Evolutionary conservation across 306 rosid genomes (phyloP), one percentile per base, ranked within the genome.

Genomic region (Amphicarpaea edgeworthii): DNA sequence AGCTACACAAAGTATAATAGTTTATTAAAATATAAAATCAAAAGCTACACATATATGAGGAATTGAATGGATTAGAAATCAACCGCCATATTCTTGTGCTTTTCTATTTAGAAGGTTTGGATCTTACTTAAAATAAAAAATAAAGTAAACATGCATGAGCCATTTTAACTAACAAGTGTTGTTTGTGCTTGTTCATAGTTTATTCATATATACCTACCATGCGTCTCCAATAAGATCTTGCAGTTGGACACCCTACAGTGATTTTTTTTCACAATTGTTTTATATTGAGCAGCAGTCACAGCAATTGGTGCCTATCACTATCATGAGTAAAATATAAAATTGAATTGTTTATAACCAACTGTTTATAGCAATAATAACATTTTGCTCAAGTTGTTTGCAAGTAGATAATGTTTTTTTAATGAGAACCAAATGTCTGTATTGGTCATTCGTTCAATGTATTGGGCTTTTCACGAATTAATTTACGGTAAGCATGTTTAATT

Each of bases 401-500:
- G 47, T 16, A 26, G 3, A 68, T 17, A 4, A 4, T 30, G 1
- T 16, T 34, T 8, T 34, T 62, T 34, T n/a, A 19, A 69, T 16
- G 34, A 32, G 63, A 70, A 12, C 49, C 32, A 51, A 6, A 11
- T 50, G 46, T 51, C 62, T 45, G 34, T 34, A 49, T 12, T 12
- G 46, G 10, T 51, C 50, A 21, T 53, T 51, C 50, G 14, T 53
- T 53, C 54, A 40, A 40, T 71, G 65, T 14, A 72, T 66, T 66
- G 54, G 67, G 8, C 20, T 32, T 34, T 34, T 49, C 28, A 47
- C 16, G 10, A 51, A 6, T 32, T 50, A 51, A 19, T 51, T 34
- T 53, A 54, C 16, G 3, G 6, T 54, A 40, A 40, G 16, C 23
- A 15, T 12, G 47, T 11, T 19, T 70, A 17, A 65, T 2, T 68